These are phyloP conservation scores for Dryadomyces quercus-mongolicae DNA, from an alignment of 2,329 filamentous ascomycete species.

Conservation along the genomic window DNA sequence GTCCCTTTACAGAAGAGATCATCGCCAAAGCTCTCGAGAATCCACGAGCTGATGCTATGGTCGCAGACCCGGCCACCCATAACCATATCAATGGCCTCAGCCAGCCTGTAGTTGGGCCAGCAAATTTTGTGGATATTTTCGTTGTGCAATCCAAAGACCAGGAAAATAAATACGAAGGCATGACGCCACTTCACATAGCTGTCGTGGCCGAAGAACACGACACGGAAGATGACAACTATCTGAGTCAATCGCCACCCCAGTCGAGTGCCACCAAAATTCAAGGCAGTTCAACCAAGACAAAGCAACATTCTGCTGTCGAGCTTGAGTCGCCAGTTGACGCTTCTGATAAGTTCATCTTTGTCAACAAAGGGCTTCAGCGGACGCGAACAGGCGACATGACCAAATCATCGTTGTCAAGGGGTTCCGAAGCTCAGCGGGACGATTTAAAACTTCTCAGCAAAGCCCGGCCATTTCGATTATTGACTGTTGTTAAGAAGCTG, in stretches of 20 bases:
- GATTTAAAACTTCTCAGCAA: neutral
- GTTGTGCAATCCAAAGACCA: neutral
- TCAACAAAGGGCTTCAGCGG: neutral
- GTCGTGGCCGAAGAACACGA: neutral
- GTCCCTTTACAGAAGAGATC: constrained; percentile 4
- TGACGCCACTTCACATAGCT: constrained; percentile 5
- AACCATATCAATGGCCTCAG: neutral
- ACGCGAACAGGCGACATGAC: neutral
- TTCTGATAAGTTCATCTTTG: neutral
- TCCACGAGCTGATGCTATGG: neutral
- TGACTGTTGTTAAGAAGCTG: constrained; percentile 3
- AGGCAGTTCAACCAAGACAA: neutral
- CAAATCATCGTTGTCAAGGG: neutral
- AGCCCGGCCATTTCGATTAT: neutral
- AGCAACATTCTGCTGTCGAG: neutral
- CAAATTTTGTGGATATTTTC: neutral
- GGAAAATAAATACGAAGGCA: neutral
- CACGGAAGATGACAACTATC: neutral
- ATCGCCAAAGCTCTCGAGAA: neutral
- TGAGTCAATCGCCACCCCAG: neutral
- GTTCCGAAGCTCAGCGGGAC: neutral
- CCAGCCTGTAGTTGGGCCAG: neutral
- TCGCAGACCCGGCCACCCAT: no score
- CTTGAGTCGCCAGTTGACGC: neutral
- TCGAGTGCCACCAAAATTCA: neutral